phyloP scores from a whole-genome alignment of 306 rosid genomes.

The Cucurbita ficifolia region DNA sequence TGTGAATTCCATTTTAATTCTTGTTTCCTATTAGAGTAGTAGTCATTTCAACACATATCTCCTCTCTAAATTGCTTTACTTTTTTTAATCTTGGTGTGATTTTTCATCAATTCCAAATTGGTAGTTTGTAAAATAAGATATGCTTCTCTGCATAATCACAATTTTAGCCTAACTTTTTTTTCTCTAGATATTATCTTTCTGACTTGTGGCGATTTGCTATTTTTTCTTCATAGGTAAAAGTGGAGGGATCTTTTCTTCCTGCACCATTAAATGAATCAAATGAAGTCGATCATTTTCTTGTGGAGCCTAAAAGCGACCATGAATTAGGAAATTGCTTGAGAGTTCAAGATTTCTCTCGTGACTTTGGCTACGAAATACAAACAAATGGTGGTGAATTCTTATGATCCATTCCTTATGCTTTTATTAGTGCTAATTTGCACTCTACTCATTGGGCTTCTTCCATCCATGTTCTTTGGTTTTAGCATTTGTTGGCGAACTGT shows the following conservation, averaged over 20 bases:
- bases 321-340: slow-evolving; percentile 30
- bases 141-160: not conserved
- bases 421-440: slow-evolving; percentile 1
- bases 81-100: not conserved
- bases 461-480: not conserved
- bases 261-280: slow-evolving; percentile 33
- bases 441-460: not conserved
- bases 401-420: not conserved
- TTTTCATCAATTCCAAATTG: not conserved
- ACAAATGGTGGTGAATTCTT: slow-evolving; percentile 24
- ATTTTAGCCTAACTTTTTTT: not conserved
- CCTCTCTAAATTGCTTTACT: not conserved
- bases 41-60: not conserved
- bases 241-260: slow-evolving; percentile 43
- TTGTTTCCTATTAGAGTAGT: not conserved
- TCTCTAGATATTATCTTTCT: not conserved
- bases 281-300: slow-evolving; percentile 45
- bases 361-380: slow-evolving; percentile 33
- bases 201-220: slow-evolving; percentile 3
- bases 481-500: not conserved
- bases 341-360: slow-evolving; percentile 27
- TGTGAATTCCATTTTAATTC: not conserved
- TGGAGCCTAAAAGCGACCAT: slow-evolving; percentile 43
- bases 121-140: not conserved
- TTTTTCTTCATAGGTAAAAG: slow-evolving; percentile 30